Evolutionary conservation across 495 filamentous ascomycete species (phyloP), one percentile per base, ranked within the genome.

Genomic region (Polyplosphaeria fusca): DNA sequence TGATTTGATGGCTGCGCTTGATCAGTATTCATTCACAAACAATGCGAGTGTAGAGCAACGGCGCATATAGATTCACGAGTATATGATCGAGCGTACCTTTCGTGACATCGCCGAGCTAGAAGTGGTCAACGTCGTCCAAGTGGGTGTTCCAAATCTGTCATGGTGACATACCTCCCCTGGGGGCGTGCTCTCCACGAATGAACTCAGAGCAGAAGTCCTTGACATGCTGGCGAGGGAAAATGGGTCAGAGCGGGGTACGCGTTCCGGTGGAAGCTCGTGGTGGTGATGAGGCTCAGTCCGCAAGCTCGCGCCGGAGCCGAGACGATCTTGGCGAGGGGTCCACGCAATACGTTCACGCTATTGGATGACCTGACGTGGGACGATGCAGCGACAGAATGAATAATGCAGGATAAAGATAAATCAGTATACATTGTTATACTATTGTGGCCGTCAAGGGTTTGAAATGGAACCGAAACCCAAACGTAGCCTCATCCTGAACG

Each of bases 181-280:
- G 39, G 93, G 93, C 67, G 93, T 89, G 70, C 89, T 89, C 72
- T 96, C 84, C 58, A 99, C 84, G 71, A 97, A 99, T 3, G 89
- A 85, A 58, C 89, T 61, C 25, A 75, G 57, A 9, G 72, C 68
- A 47, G 66, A 47, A 23, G 56, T 27, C 30, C 68, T 72, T 14
- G 71, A 68, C 39, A 62, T 53, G 60, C 65, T 72, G 28, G 28
- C 13, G 35, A 11, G 39, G 30, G 14, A 35, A 35, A 14, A 35
- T 7, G 7, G 30, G 30, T 35, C 30, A 14, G n/a, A n/a, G n/a
- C n/a, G n/a, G n/a, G n/a, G n/a, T n/a, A n/a, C n/a, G n/a, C n/a
- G n/a, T n/a, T n/a, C n/a, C n/a, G n/a, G n/a, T n/a, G n/a, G n/a
- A 35, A 14, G 7, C 30, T 35, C 7, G 7, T 35, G 30, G 30